Evolutionary conservation across 371 early-diverging fungal species (phyloP).

Genomic region (Mortierella sp.): DNA sequence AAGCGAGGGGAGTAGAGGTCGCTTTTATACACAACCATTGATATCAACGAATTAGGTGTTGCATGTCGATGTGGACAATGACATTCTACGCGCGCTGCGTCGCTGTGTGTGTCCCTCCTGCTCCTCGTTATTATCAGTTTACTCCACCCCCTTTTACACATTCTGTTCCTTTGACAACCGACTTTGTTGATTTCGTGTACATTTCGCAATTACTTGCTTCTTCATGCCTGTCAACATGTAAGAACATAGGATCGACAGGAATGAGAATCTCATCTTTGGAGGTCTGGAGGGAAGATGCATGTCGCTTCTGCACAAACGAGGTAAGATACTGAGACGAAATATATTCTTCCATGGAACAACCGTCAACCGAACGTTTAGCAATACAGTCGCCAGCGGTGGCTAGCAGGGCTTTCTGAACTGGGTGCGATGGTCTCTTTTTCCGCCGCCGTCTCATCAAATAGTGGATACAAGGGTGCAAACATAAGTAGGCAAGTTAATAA

Average conservation of each 20-base stretch:
- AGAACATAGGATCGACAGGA: conserved; percentile 30
- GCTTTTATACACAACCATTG: neutral
- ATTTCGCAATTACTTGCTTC: neutral
- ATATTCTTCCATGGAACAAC: neutral
- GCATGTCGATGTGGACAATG: neutral
- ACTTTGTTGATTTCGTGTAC: neutral
- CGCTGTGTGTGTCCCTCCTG: neutral
- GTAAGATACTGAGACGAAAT: neutral
- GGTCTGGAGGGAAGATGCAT: neutral
- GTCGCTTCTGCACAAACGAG: neutral
- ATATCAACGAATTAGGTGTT: neutral
- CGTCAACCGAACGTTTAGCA: neutral
- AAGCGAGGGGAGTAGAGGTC: neutral
- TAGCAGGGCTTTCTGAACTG: neutral
- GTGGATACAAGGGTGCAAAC: no score
- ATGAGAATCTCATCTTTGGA: conserved; percentile 28
- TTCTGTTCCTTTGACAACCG: conserved; percentile 5
- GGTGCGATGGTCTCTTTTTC: no score
- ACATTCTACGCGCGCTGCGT: neutral
- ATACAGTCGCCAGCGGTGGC: neutral
- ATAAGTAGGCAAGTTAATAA: no score
- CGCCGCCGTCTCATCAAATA: no score
- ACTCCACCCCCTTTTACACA: neutral
- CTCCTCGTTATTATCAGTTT: neutral
- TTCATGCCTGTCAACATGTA: conserved; percentile 4